Evolutionary conservation across 2,329 filamentous ascomycete species (phyloP).

Genomic region (Paecilomyces sp.): DNA sequence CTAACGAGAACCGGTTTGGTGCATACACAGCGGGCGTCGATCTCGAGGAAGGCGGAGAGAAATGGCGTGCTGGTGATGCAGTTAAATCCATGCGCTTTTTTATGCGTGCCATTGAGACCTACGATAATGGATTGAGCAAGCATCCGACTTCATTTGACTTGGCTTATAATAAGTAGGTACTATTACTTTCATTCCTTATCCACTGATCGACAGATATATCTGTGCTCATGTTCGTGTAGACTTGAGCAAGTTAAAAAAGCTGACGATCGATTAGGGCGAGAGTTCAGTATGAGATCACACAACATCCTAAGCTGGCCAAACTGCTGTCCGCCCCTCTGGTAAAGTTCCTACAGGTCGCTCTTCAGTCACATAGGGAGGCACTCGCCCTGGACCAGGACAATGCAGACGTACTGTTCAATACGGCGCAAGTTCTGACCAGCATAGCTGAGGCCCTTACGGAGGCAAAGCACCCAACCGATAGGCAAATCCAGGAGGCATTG

Average conservation of each 20-base stretch:
- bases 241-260: not conserved
- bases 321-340: constrained; percentile 49
- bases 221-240: not conserved
- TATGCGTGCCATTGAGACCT: constrained; percentile 58
- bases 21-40: constrained; percentile 53
- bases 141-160: constrained; percentile 61
- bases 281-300: constrained; percentile 62
- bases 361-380: constrained; percentile 59
- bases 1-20: not conserved
- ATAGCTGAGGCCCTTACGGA: constrained; percentile 56
- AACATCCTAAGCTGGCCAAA: constrained; percentile 55
- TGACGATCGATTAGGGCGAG: constrained; percentile 49
- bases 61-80: constrained; percentile 66
- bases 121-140: constrained; percentile 55
- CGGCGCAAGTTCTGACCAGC: constrained; percentile 60
- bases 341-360: constrained; percentile 52
- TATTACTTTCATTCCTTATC: not conserved
- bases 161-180: constrained; percentile 63
- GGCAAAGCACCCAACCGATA: constrained; percentile 39
- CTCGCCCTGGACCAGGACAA: constrained; percentile 54
- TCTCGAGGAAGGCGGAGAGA: constrained; percentile 64
- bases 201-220: not conserved
- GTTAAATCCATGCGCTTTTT: constrained; percentile 55
- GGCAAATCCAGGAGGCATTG: constrained; percentile 40
- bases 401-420: constrained; percentile 64